Evolutionary conservation across 352 stramenopile species (phyloP), one percentile per base, ranked within the genome.

Genomic region (Globisporangium iwayamae): DNA sequence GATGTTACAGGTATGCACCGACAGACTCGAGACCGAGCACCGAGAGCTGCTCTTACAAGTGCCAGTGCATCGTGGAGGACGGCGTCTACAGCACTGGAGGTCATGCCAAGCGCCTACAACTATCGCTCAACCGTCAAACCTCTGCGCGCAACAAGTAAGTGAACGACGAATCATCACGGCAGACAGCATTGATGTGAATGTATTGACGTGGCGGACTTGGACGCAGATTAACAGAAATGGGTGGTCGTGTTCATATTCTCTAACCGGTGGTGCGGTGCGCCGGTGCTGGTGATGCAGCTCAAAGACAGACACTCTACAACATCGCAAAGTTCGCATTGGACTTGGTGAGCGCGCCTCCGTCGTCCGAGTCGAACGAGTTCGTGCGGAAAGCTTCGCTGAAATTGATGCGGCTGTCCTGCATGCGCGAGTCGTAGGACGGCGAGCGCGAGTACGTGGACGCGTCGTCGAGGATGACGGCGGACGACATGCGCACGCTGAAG

Each of bases 391-490:
- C 77, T 63, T 89, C 79, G 50, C 82, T 91, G 63, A 89, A 87
- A 70, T 88, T 82, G 60, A 88, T 74, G 16, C 82, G 73, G 63
- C 81, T 90, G 68, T 87, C 72, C 56, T 73, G 60, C 41, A 79
- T 75, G 14, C 79, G 73, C 16, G n/a, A 52, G 25, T 63, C 53
- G 61, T 66, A 69, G 43, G 60, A 66, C 14, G 64, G 62, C n/a
- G 70, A 80, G 55, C 41, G 45, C 32, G 66, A 78, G 22, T 78
- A 62, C 20, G 50, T 66, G 36, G 67, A 75, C 51, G 52, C 53
- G 28, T 71, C 56, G 38, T 71, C 72, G 6, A 87, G 43, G 2
- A 78, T 62, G 41, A 70, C 70, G 25, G 75, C 75, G 51, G 79
- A 87, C 22, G 79, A 86, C 52, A 73, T 61, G 45, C 73, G 70